Evolutionary conservation across 2,329 filamentous ascomycete species (phyloP).

Genomic region (Tolypocladium guangdongense): DNA sequence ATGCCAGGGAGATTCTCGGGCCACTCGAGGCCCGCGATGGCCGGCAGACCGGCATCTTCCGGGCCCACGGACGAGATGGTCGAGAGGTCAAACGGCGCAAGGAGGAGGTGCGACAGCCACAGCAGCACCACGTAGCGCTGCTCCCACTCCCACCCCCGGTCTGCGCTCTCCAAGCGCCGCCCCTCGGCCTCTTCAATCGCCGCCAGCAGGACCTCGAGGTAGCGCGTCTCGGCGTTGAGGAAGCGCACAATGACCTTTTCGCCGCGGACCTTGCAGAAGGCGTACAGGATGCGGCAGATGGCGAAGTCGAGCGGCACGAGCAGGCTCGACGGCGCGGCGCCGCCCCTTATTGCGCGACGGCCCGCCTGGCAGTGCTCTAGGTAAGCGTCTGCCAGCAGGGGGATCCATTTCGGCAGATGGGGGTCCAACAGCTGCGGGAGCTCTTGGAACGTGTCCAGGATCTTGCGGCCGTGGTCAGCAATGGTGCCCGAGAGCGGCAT

Average conservation of each 20-base stretch:
- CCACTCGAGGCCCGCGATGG: slow-evolving; percentile 40
- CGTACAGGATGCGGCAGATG: slow-evolving; percentile 72
- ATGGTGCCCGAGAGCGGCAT: neutral
- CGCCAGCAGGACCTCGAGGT: slow-evolving; percentile 68
- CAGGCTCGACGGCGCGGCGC: slow-evolving; percentile 23
- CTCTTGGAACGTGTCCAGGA: slow-evolving; percentile 86
- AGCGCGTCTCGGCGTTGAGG: slow-evolving; percentile 77
- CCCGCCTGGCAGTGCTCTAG: slow-evolving; percentile 49
- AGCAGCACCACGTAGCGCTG: slow-evolving; percentile 78
- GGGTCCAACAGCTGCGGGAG: slow-evolving; percentile 87
- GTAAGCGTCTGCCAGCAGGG: slow-evolving; percentile 64
- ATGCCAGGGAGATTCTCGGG: slow-evolving; percentile 56
- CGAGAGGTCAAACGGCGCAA: slow-evolving; percentile 82
- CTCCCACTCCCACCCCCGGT: slow-evolving; percentile 58
- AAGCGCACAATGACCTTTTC: slow-evolving; percentile 89
- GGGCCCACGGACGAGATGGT: slow-evolving; percentile 61
- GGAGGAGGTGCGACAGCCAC: slow-evolving; percentile 74
- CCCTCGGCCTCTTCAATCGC: slow-evolving; percentile 55
- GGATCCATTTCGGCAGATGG: slow-evolving; percentile 65
- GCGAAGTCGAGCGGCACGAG: slow-evolving; percentile 53
- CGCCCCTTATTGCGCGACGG: slow-evolving; percentile 25
- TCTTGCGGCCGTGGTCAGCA: slow-evolving; percentile 15
- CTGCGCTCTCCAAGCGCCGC: slow-evolving; percentile 6
- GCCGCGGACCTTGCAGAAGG: slow-evolving; percentile 87
- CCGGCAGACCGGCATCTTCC: slow-evolving; percentile 31